Conservation (phyloP, 768 basidiomycete species). For the Lactarius sanguifluus region DNA sequence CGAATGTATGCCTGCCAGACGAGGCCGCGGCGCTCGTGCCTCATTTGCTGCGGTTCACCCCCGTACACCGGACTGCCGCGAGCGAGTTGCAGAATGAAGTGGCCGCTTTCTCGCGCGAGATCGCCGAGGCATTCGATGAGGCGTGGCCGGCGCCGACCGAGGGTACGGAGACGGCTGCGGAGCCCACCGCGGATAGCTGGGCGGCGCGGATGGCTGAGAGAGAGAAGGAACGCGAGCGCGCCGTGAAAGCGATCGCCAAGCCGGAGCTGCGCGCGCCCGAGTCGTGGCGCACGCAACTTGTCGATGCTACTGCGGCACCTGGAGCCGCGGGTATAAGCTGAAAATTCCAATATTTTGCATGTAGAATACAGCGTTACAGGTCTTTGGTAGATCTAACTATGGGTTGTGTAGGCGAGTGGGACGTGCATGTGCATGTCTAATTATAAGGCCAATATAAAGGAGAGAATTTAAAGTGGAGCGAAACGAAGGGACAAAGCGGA, state of each 20-base stretch:
- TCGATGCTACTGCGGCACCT: constrained; percentile 1
- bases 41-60: constrained; percentile 69
- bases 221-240: constrained; percentile 26
- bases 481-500: neutral
- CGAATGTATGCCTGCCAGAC: constrained; percentile 40
- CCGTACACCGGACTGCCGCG: constrained; percentile 69
- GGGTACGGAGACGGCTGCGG: constrained; percentile 36
- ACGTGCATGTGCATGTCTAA: neutral
- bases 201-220: constrained; percentile 28
- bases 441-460: neutral
- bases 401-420: neutral
- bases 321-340: neutral
- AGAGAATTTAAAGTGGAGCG: too few species aligned
- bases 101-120: constrained; percentile 53
- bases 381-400: neutral
- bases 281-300: constrained; percentile 22
- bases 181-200: constrained; percentile 25
- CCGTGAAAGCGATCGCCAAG: constrained; percentile 21
- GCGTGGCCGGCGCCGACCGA: constrained; percentile 56
- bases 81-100: constrained; percentile 61
- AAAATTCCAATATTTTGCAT: neutral
- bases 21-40: constrained; percentile 71
- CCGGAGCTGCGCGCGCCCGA: constrained; percentile 25
- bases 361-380: neutral
- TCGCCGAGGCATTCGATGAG: constrained; percentile 57